Evolutionary conservation across 192 early-diverging fungal species (phyloP).

Genomic region (Geranomyces michiganensis): DNA sequence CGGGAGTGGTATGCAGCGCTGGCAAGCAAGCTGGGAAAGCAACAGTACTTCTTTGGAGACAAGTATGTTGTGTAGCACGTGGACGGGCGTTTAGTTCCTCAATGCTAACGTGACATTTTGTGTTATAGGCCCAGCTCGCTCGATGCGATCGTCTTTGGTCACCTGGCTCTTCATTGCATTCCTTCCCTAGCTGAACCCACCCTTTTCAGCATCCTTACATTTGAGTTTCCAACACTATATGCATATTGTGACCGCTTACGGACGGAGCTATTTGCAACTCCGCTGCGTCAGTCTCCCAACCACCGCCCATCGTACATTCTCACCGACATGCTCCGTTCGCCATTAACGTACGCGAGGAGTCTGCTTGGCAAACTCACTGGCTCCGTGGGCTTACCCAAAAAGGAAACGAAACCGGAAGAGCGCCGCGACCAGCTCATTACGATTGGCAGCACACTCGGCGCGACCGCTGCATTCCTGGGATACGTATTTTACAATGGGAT

Average conservation of each 20-base stretch:
- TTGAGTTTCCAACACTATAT: conserved; percentile 69
- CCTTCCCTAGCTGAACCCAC: conserved; percentile 73
- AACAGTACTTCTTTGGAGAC: conserved; percentile 83
- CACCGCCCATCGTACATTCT: conserved; percentile 43
- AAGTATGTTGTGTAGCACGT: conserved; percentile 47
- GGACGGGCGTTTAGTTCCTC: neutral
- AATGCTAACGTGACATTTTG: neutral
- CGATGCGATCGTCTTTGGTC: conserved; percentile 82
- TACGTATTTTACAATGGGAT: conserved; percentile 69
- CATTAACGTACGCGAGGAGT: conserved; percentile 4
- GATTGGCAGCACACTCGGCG: conserved; percentile 37
- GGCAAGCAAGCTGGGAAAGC: conserved; percentile 70
- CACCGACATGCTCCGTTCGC: conserved; percentile 16
- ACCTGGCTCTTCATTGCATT: conserved; percentile 76
- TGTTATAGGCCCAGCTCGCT: conserved; percentile 64
- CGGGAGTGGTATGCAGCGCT: conserved; percentile 68
- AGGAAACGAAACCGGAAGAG: conserved; percentile 32
- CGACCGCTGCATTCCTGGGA: conserved; percentile 46
- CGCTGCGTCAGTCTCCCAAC: conserved; percentile 34
- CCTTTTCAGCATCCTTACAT: conserved; percentile 66
- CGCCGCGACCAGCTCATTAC: conserved; percentile 36
- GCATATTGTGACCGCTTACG: conserved; percentile 66
- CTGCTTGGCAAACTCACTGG: conserved; percentile 9
- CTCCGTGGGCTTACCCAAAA: neutral
- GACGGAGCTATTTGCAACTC: neutral